Percentiles rank a stretch among this genome's conserved stretches.
These are phyloP conservation scores for Exophiala spinifera DNA, from an alignment of 2,329 filamentous ascomycete genomes.

Conservation along the genomic window DNA sequence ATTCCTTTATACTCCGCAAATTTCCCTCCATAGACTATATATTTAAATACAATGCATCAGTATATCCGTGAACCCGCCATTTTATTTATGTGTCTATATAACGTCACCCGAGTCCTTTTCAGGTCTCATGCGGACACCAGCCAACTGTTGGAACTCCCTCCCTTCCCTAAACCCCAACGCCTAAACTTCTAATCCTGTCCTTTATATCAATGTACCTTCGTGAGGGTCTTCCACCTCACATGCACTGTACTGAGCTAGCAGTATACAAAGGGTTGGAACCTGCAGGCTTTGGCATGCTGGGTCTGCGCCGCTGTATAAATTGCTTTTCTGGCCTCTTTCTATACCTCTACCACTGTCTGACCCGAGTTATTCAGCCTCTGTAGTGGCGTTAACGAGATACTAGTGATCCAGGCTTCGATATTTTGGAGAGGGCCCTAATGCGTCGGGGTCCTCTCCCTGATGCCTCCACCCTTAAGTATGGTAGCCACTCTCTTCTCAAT, in stretches of 20 bases:
- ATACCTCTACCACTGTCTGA: neutral
- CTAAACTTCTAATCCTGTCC: neutral
- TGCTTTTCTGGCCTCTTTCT: neutral
- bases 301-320: too few species aligned
- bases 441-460: too few species aligned
- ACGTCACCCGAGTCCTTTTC: neutral
- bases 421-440: neutral
- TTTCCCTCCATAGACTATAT: too few species aligned
- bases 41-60: too few species aligned
- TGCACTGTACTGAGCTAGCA: neutral
- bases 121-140: neutral
- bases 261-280: too few species aligned
- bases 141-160: neutral
- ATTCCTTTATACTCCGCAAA: too few species aligned
- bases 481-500: too few species aligned
- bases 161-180: too few species aligned
- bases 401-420: neutral
- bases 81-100: neutral
- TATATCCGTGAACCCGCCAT: too few species aligned
- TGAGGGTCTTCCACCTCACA: neutral
- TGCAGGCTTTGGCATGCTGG: too few species aligned
- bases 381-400: neutral
- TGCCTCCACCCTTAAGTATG: too few species aligned
- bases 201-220: neutral
- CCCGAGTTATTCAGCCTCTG: neutral